Conservation (phyloP, 805 yeast species). For the Saturnispora sanitii region DNA sequence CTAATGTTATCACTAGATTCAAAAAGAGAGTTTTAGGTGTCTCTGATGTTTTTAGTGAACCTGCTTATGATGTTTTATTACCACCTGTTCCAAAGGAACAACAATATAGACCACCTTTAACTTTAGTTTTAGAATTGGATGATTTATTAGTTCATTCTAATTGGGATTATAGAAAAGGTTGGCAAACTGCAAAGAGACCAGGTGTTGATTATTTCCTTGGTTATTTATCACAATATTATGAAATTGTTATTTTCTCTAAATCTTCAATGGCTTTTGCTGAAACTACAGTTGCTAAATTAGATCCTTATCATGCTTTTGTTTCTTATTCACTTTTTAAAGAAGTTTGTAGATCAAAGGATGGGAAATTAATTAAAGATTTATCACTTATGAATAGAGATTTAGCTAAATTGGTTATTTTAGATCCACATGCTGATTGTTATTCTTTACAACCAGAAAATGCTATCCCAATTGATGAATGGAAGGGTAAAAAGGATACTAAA, state of each 20-base stretch:
- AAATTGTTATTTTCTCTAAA: conserved; percentile 82
- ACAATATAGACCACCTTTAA: conserved; percentile 85
- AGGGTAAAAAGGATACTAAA: conserved; percentile 72
- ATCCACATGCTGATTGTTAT: conserved; percentile 62
- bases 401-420: conserved; percentile 69
- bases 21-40: conserved; percentile 62
- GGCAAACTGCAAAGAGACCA: conserved; percentile 99
- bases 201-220: conserved; percentile 96
- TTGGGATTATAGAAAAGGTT: conserved; percentile 87
- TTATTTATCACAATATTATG: conserved; percentile 90
- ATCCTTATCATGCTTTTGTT: conserved; percentile 84
- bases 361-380: conserved; percentile 82
- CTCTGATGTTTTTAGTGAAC: conserved; percentile 81
- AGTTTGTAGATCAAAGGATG: conserved; percentile 83
- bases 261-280: conserved; percentile 82
- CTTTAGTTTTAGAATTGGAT: conserved; percentile 81
- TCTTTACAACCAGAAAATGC: conserved; percentile 90
- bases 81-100: conserved; percentile 90
- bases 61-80: conserved; percentile 83
- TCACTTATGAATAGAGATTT: conserved; percentile 85
- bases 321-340: conserved; percentile 84
- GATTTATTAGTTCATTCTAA: conserved; percentile 85
- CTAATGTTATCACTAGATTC: conserved; percentile 57
- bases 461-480: conserved; percentile 78
- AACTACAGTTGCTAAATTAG: conserved; percentile 75